These are phyloP conservation scores for Aspergillus texensis DNA, from an alignment of 2,329 filamentous ascomycete species.

Conservation along the genomic window DNA sequence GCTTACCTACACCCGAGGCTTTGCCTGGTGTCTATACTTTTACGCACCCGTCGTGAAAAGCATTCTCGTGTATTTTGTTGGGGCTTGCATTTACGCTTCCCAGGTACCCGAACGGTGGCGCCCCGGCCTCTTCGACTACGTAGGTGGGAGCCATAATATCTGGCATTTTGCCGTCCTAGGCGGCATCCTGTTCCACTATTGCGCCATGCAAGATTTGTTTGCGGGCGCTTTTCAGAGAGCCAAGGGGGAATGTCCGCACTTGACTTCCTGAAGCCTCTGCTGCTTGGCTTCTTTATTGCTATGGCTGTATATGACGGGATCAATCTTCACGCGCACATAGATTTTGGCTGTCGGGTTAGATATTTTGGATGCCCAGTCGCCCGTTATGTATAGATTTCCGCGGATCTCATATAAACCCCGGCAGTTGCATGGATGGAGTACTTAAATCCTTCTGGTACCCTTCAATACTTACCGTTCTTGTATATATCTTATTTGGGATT, in stretches of 20 bases:
- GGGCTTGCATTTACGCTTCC: conserved; percentile 85
- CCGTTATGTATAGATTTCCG: conserved; percentile 15
- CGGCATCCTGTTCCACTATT: conserved; percentile 96
- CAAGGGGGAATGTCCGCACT: conserved; percentile 48
- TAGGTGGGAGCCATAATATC: conserved; percentile 93
- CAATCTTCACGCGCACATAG: not conserved
- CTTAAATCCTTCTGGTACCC: conserved; percentile 3
- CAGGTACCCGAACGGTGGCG: conserved; percentile 92
- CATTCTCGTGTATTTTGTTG: conserved; percentile 79
- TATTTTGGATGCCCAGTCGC: not conserved
- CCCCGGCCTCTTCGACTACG: conserved; percentile 91
- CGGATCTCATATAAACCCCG: conserved; percentile 3
- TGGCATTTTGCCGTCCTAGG: conserved; percentile 95
- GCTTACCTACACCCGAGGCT: conserved; percentile 74
- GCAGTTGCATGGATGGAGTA: conserved; percentile 26
- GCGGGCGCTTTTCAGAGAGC: conserved; percentile 72
- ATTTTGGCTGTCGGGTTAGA: not conserved
- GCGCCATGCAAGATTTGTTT: conserved; percentile 95
- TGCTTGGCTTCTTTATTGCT: not conserved
- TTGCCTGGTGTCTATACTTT: conserved; percentile 82
- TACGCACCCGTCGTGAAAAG: conserved; percentile 87
- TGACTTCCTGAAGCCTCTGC: conserved; percentile 25
- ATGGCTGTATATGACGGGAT: not conserved
- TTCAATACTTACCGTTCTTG: conserved; percentile 10
- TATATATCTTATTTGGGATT: conserved; percentile 16